These are phyloP conservation scores for Trametes cingulata DNA, from an alignment of 768 basidiomycete species.

Conservation along the genomic window DNA sequence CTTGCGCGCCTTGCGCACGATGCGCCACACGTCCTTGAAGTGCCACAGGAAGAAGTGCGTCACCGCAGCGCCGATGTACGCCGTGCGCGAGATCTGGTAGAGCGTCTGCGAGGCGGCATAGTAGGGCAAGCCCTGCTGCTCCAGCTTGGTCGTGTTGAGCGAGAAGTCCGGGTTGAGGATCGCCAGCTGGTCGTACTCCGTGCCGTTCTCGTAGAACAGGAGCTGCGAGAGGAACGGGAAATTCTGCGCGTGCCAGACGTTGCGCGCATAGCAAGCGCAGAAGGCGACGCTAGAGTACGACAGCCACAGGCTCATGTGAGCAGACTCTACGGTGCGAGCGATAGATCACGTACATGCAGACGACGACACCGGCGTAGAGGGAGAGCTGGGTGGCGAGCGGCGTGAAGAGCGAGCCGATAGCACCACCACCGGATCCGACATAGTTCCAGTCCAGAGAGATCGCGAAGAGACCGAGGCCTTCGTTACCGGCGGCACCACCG, in stretches of 20 bases:
- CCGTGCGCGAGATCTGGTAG: constrained; percentile 28
- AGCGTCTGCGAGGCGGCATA: constrained; percentile 48
- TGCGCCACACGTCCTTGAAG: constrained; percentile 18
- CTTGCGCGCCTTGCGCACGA: constrained; percentile 27
- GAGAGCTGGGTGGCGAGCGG: constrained; percentile 25
- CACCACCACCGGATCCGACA: constrained; percentile 31
- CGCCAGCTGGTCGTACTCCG: constrained; percentile 49
- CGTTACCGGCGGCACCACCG: constrained; percentile 63
- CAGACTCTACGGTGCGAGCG: constrained; percentile 28
- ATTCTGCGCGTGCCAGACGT: constrained; percentile 55
- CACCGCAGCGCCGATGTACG: constrained; percentile 47
- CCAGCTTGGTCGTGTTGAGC: constrained; percentile 51
- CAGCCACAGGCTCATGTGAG: not conserved
- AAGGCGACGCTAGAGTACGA: constrained; percentile 30
- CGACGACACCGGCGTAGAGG: constrained; percentile 27
- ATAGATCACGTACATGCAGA: constrained; percentile 35
- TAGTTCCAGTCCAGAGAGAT: constrained; percentile 63
- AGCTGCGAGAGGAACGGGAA: constrained; percentile 50
- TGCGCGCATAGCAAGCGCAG: constrained; percentile 44
- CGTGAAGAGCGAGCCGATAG: constrained; percentile 41
- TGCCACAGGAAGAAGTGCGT: constrained; percentile 38
- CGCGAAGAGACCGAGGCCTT: constrained; percentile 58
- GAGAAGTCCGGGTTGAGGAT: constrained; percentile 56
- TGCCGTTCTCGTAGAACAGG: constrained; percentile 46
- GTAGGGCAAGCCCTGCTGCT: constrained; percentile 46